These are phyloP conservation scores for Salix dunnii DNA, from an alignment of 345 rosid genomes.

Conservation along the genomic window DNA sequence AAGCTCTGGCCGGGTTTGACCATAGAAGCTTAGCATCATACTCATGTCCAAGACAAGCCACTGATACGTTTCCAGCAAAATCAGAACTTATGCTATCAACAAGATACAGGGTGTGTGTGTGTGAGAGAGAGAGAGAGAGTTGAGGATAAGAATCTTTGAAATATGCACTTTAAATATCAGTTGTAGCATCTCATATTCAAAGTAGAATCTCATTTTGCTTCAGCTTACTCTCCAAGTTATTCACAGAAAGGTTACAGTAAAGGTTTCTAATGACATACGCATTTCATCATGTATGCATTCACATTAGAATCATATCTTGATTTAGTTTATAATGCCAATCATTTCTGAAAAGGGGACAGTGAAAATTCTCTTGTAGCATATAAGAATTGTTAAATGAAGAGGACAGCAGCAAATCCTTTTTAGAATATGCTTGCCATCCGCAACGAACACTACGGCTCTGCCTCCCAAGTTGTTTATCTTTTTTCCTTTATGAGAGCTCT, in stretches of 20 bases:
- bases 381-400: not conserved
- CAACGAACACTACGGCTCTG: not conserved
- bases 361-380: not conserved
- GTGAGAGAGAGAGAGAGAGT: not conserved
- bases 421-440: constrained; percentile 13
- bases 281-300: constrained; percentile 3
- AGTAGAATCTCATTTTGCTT: constrained; percentile 3
- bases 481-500: not conserved
- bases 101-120: constrained; percentile 4
- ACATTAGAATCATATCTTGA: constrained; percentile 21
- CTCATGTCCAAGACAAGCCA: not conserved
- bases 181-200: constrained; percentile 3
- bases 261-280: not conserved
- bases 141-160: constrained; percentile 4
- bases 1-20: not conserved
- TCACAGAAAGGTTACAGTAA: not conserved
- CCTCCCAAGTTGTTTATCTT: constrained; percentile 1
- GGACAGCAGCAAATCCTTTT: not conserved
- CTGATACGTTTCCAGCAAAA: not conserved
- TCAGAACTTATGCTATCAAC: not conserved
- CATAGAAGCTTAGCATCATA: not conserved
- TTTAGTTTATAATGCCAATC: constrained; percentile 15
- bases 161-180: not conserved
- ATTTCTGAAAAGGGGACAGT: constrained; percentile 4
- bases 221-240: constrained; percentile 3